Evolutionary conservation across 2,329 filamentous ascomycete species (phyloP).

Genomic region (Dendryphion nanum): DNA sequence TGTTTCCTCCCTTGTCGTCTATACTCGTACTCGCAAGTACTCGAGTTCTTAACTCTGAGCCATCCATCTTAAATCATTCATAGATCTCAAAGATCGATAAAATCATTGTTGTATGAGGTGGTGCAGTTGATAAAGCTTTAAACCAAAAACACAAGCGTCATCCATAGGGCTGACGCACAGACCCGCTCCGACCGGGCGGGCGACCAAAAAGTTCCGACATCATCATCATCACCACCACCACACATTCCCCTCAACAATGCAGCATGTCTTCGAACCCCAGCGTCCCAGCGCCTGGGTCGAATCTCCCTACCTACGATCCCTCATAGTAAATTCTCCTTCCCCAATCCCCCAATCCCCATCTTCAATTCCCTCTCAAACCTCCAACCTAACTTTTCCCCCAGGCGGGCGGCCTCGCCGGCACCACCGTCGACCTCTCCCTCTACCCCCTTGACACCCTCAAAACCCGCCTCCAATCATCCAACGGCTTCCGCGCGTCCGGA

Average conservation of each 20-base stretch:
- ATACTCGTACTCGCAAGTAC: too few species aligned
- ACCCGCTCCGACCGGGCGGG: constrained; percentile 6
- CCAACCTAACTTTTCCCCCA: constrained; percentile 28
- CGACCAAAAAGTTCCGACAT: constrained; percentile 9
- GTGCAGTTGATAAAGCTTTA: too few species aligned
- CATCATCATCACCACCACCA: constrained; percentile 3
- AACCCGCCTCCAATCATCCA: constrained; percentile 85
- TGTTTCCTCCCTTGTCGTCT: too few species aligned
- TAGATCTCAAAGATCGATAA: too few species aligned
- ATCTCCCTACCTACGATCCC: constrained; percentile 48
- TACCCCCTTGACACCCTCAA: constrained; percentile 99
- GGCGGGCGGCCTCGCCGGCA: constrained; percentile 88
- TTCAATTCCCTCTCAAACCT: constrained; percentile 6
- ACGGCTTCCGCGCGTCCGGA: constrained; percentile 76
- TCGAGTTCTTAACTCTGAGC: too few species aligned
- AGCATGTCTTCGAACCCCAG: constrained; percentile 27
- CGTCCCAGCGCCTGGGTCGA: constrained; percentile 38
- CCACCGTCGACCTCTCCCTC: constrained; percentile 93
- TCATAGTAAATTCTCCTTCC: constrained; percentile 39
- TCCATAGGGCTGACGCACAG: constrained; percentile 17
- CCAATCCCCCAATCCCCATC: background rate
- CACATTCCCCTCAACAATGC: constrained; percentile 18
- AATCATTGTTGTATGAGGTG: too few species aligned
- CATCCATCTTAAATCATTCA: too few species aligned
- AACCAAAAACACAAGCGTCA: too few species aligned